phyloP scores from a whole-genome alignment of 441 rosid genomes.

The Brassica balearica region DNA sequence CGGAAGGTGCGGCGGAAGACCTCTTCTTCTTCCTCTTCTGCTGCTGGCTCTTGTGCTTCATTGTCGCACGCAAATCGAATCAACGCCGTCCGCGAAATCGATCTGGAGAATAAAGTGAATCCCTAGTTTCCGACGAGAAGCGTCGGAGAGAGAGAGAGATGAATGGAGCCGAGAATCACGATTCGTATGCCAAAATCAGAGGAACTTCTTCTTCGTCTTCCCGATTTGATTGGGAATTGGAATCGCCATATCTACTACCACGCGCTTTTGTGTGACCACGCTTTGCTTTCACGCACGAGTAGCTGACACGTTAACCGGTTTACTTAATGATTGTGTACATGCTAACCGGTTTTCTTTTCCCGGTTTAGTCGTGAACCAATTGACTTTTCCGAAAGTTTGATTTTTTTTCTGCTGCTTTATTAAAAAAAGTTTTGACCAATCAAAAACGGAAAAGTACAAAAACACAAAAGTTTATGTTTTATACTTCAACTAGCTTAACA shows the following conservation, averaged over 20 bases:
- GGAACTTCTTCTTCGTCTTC: slow-evolving; percentile 6
- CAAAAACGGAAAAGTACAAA: not conserved
- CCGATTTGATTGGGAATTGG: slow-evolving; percentile 38
- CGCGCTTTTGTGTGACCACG: slow-evolving; percentile 28
- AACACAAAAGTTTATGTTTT: too few relatives aligned
- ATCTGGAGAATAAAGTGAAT: slow-evolving; percentile 2
- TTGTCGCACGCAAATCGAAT: slow-evolving; percentile 23
- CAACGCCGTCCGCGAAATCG: not conserved
- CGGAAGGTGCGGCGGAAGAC: slow-evolving; percentile 44
- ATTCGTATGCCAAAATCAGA: not conserved
- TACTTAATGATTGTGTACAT: not conserved
- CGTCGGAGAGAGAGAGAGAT: slow-evolving; percentile 36
- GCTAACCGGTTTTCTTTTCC: slow-evolving; percentile 10
- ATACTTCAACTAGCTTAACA: too few relatives aligned
- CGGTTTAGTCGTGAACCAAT: slow-evolving; percentile 7
- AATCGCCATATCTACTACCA: slow-evolving; percentile 28
- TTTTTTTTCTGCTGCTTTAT: not conserved
- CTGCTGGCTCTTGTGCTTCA: slow-evolving; percentile 53
- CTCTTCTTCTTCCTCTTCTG: slow-evolving; percentile 57
- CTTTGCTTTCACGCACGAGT: slow-evolving; percentile 2
- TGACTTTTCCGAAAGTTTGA: not conserved
- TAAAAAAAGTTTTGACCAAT: not conserved
- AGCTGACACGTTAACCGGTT: slow-evolving; percentile 1
- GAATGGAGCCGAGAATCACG: slow-evolving; percentile 7
- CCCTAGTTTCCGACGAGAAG: slow-evolving; percentile 38